Evolutionary conservation across 495 filamentous ascomycete species (phyloP).

Genomic region (Staphylotrichum longicolle): DNA sequence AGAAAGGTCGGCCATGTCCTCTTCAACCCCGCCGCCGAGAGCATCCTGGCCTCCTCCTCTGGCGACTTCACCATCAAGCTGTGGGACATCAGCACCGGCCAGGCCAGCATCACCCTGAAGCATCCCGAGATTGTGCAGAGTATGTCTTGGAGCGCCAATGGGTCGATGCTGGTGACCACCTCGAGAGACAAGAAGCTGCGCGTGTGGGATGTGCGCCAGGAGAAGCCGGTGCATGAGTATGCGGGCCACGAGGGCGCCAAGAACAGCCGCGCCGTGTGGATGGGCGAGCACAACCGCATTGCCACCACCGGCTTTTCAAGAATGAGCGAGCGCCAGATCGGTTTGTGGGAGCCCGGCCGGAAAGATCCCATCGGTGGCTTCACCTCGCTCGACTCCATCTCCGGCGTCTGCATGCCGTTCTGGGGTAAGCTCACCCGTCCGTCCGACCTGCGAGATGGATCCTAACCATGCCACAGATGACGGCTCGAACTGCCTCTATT

Average conservation of each 20-base stretch:
- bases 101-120: constrained; percentile 68
- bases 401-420: constrained; percentile 98
- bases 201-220: constrained; percentile 94
- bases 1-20: constrained; percentile 96
- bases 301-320: constrained; percentile 95
- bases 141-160: constrained; percentile 92
- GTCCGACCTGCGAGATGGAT: background rate
- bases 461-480: constrained; percentile 59
- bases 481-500: constrained; percentile 84
- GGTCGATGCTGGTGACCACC: constrained; percentile 84
- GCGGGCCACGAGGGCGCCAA: constrained; percentile 89
- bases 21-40: constrained; percentile 95
- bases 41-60: constrained; percentile 90
- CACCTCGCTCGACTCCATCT: constrained; percentile 84
- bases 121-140: constrained; percentile 91
- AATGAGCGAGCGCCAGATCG: constrained; percentile 97
- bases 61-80: constrained; percentile 94
- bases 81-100: constrained; percentile 88
- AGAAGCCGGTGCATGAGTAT: constrained; percentile 80
- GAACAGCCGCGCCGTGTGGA: constrained; percentile 93
- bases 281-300: constrained; percentile 92
- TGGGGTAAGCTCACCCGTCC: constrained; percentile 60
- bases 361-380: constrained; percentile 87
- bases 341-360: constrained; percentile 87
- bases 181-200: constrained; percentile 97